Base-by-base conservation (phyloP, 2,329 filamentous ascomycete species). In the Colletotrichum costaricense region DNA sequence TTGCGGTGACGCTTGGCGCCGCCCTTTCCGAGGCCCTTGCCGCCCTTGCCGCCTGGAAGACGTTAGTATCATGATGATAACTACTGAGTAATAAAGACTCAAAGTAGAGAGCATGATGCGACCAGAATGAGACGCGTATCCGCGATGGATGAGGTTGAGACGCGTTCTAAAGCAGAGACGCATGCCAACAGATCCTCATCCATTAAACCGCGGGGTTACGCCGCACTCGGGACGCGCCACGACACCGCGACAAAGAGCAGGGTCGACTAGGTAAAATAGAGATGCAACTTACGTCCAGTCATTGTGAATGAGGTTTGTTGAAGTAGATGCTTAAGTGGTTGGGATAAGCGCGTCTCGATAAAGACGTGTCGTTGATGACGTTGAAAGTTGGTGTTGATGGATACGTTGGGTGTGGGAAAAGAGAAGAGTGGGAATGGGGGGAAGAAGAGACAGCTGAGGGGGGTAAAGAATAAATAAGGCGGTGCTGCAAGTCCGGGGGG, bases 1-100 rank as follows among this genome's bases (percentile, higher is more conserved):
- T 98, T 98, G 83, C 96, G 93, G 89, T 98, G 95, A 88, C 95
- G 95, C 94, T 98, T 98, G 88, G 96, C 96, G 86, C 95, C 95
- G 79, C 95, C 95, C 93, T 98, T 98, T 86, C 95, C 95, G 87
- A 98, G 95, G 85, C 95, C 95, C 92, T 98, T 98, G 85, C 95
- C 95, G 87, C 95, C 95, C 89, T 97, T 97, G 86, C 95, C 95
- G 85, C 94, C 94, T 97, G 80, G 22, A 55, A 73, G 65, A 55
- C 6, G 74, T 76, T 28, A 76, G 74, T 55, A 67, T n/a, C 8
- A 26, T 30, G 49, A 26, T 30, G 49, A 4, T 19, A 9, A 14
- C 4, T 33, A 42, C 56, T 6, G 7, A 5, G 0, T 14, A 58
- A 57, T 60, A 66, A 19, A 64, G 52, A 28, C n/a, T 16, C 14